Percentiles rank a stretch among this genome's conserved stretches.
Evolutionary conservation across 805 yeast species (phyloP).

Genomic region (Saccharomycopsis olivae): DNA sequence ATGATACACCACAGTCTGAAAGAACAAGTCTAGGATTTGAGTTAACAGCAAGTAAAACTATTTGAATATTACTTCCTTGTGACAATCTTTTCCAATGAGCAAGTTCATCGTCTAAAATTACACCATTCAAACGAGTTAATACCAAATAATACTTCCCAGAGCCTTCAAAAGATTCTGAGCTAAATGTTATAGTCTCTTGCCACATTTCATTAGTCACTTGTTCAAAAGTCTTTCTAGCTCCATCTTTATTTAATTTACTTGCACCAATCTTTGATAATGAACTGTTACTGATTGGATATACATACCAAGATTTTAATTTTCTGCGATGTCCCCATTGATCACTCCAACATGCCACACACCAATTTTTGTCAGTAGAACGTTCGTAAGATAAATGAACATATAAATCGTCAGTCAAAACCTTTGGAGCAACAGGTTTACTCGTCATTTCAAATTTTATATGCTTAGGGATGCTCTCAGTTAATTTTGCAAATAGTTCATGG

Average conservation of each 20-base stretch:
- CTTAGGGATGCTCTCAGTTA: slow-evolving; percentile 33
- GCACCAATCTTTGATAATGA: slow-evolving; percentile 15
- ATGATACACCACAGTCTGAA: slow-evolving; percentile 24
- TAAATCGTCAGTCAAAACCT: slow-evolving; percentile 52
- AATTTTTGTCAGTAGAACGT: slow-evolving; percentile 65
- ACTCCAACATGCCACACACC: slow-evolving; percentile 85
- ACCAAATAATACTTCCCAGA: slow-evolving; percentile 53
- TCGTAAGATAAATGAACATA: slow-evolving; percentile 82
- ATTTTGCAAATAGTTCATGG: slow-evolving; percentile 26
- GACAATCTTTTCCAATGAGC: slow-evolving; percentile 71
- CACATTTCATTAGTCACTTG: slow-evolving; percentile 58
- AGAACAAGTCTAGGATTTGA: slow-evolving; percentile 39
- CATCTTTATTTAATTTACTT: slow-evolving; percentile 9
- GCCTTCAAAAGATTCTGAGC: slow-evolving; percentile 34
- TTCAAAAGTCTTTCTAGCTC: slow-evolving; percentile 29
- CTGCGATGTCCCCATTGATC: slow-evolving; percentile 68
- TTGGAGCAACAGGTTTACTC: slow-evolving; percentile 26
- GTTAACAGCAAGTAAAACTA: slow-evolving; percentile 63
- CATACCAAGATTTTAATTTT: slow-evolving; percentile 55
- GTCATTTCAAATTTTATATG: slow-evolving; percentile 35
- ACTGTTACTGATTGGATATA: slow-evolving; percentile 23
- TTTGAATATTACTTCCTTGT: slow-evolving; percentile 35
- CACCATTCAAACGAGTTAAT: slow-evolving; percentile 58
- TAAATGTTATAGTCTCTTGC: slow-evolving; percentile 41
- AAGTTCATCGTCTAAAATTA: slow-evolving; percentile 73